Evolutionary conservation across 2,329 filamentous ascomycete genomes (phyloP).

Genomic region (Colletotrichum viniferum): DNA sequence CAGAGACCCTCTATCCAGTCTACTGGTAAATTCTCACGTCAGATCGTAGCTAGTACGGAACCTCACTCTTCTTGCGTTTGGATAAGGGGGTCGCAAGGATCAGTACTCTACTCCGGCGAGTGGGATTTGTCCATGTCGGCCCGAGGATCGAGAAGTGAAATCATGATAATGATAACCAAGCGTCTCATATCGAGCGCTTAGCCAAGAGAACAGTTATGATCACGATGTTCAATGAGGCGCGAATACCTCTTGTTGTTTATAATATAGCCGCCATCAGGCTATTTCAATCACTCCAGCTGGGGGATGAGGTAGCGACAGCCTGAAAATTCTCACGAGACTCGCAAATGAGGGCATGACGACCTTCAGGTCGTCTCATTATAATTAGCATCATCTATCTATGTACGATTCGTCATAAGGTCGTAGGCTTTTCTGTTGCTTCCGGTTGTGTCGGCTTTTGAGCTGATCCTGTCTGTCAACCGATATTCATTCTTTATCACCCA

Average conservation of each 20-base stretch:
- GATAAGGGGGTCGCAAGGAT: background rate
- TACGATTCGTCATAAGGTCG: conserved; percentile 11
- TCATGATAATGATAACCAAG: background rate
- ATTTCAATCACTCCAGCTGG: background rate
- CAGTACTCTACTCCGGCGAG: background rate
- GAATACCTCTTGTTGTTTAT: background rate
- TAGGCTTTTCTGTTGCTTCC: background rate
- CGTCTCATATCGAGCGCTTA: background rate
- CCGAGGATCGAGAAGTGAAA: background rate
- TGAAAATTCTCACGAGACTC: background rate
- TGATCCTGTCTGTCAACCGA: background rate
- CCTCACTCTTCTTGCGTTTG: background rate
- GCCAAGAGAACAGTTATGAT: background rate
- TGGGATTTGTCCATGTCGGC: background rate
- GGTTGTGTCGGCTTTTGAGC: background rate
- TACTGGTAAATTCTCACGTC: background rate
- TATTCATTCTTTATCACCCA: background rate
- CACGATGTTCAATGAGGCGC: background rate
- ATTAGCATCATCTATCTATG: conserved; percentile 3
- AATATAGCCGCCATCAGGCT: background rate
- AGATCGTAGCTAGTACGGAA: background rate
- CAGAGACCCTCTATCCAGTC: background rate
- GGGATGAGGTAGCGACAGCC: background rate
- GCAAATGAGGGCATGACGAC: background rate
- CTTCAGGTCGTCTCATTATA: background rate